Percentiles rank a stretch among this genome's conserved stretches.
Conservation (phyloP, 352 stramenopile genomes). For the Plasmopara halstedii region DNA sequence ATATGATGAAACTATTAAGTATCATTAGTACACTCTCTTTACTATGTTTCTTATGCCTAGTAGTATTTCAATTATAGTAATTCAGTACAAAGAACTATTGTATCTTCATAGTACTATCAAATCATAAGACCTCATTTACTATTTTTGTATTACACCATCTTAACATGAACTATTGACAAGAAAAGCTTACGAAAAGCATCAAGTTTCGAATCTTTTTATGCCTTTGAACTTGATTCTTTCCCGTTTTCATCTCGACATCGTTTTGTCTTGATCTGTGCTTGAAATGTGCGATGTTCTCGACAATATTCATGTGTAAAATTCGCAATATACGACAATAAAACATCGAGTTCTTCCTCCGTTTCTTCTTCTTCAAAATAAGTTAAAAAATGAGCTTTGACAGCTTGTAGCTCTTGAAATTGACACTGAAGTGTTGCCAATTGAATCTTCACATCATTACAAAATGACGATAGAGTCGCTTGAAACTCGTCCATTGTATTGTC, state of each 20-base stretch:
- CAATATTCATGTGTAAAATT: slow-evolving; percentile 70
- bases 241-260: background rate
- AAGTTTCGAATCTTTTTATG: too few relatives aligned
- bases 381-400: slow-evolving; percentile 61
- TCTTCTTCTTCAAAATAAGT: slow-evolving; percentile 83
- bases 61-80: too few relatives aligned
- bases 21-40: too few relatives aligned
- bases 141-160: too few relatives aligned
- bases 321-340: slow-evolving; percentile 62
- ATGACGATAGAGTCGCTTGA: slow-evolving; percentile 43
- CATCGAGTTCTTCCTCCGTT: slow-evolving; percentile 67
- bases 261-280: slow-evolving; percentile 35
- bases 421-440: slow-evolving; percentile 45
- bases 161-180: too few relatives aligned
- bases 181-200: too few relatives aligned
- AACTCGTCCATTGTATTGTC: slow-evolving; percentile 29
- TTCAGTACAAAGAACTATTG: too few relatives aligned
- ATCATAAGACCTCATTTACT: too few relatives aligned
- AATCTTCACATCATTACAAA: slow-evolving; percentile 51
- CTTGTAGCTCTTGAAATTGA: slow-evolving; percentile 45
- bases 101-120: too few relatives aligned
- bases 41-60: too few relatives aligned
- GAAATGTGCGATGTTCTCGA: slow-evolving; percentile 64
- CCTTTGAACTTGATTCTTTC: too few relatives aligned
- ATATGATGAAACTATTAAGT: too few relatives aligned